These are phyloP conservation scores for Kandelia obovata DNA, from an alignment of 345 rosid species.

Conservation along the genomic window DNA sequence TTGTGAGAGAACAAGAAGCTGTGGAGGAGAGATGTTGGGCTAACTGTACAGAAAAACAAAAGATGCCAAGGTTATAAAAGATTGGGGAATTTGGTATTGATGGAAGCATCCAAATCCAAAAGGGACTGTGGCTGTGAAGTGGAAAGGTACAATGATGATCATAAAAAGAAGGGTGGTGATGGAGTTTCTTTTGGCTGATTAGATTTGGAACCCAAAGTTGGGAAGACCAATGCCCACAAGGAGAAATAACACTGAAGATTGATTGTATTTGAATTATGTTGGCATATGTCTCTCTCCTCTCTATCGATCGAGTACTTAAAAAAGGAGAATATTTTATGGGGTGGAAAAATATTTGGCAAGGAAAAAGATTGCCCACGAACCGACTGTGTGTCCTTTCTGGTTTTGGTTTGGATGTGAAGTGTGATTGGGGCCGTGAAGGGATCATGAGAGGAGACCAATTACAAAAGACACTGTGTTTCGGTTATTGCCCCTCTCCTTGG, in stretches of 20 bases:
- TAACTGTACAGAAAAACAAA: conserved; percentile 15
- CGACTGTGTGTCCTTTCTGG: background rate
- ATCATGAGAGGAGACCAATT: background rate
- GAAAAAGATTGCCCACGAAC: background rate
- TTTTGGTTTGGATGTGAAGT: background rate
- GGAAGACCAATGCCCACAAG: background rate
- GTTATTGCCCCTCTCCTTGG: conserved; percentile 17
- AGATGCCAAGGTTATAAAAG: conserved; percentile 29
- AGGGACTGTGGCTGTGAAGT: conserved; percentile 12
- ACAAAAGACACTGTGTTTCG: background rate
- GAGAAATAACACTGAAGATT: background rate
- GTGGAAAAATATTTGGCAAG: background rate
- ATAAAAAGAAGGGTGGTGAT: background rate
- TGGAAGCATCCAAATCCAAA: conserved; percentile 41
- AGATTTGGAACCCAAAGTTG: background rate
- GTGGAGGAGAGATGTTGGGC: conserved; percentile 13
- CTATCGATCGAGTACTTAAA: background rate
- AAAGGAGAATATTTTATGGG: background rate
- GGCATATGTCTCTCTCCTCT: background rate
- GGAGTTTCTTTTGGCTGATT: background rate
- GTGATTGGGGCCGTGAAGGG: background rate
- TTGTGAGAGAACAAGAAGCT: conserved; percentile 8
- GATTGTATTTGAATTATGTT: background rate
- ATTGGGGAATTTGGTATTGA: conserved; percentile 9
- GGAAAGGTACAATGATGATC: background rate